phyloP scores from a whole-genome alignment of 2,329 filamentous ascomycete genomes.

The Penicillium freii region DNA sequence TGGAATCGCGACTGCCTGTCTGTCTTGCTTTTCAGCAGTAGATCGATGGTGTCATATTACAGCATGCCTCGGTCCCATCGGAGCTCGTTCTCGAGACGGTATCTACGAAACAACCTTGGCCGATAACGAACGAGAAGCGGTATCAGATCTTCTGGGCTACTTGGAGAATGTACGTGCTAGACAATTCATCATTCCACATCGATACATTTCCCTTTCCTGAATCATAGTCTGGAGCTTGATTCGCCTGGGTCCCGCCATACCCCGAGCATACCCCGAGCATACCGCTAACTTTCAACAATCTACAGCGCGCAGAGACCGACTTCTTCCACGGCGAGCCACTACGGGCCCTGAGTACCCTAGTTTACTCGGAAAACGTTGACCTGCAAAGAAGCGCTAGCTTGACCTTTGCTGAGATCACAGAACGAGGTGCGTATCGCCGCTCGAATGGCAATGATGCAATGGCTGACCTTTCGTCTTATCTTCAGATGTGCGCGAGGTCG shows the following conservation, averaged over 20 bases:
- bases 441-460: slow-evolving; percentile 7
- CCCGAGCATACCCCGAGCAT: not conserved
- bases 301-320: slow-evolving; percentile 88
- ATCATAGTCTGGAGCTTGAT: not conserved
- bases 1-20: slow-evolving; percentile 41
- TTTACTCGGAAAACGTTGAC: slow-evolving; percentile 98
- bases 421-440: slow-evolving; percentile 66
- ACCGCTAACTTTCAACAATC: slow-evolving; percentile 20
- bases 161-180: slow-evolving; percentile 78
- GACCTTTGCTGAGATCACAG: slow-evolving; percentile 98
- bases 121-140: slow-evolving; percentile 94
- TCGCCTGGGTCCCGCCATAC: not conserved
- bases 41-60: slow-evolving; percentile 47
- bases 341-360: slow-evolving; percentile 87
- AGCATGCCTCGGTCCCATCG: slow-evolving; percentile 40
- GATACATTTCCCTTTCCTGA: slow-evolving; percentile 30
- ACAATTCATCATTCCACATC: not conserved
- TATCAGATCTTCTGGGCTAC: slow-evolving; percentile 91
- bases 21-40: slow-evolving; percentile 43
- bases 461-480: slow-evolving; percentile 15
- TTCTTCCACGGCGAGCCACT: slow-evolving; percentile 97
- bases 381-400: slow-evolving; percentile 94
- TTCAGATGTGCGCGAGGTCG: slow-evolving; percentile 91
- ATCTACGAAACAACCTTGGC: slow-evolving; percentile 84
- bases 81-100: slow-evolving; percentile 75